phyloP scores from a whole-genome alignment of 768 basidiomycete genomes.

The Rhodotorula sphaerocarpa region DNA sequence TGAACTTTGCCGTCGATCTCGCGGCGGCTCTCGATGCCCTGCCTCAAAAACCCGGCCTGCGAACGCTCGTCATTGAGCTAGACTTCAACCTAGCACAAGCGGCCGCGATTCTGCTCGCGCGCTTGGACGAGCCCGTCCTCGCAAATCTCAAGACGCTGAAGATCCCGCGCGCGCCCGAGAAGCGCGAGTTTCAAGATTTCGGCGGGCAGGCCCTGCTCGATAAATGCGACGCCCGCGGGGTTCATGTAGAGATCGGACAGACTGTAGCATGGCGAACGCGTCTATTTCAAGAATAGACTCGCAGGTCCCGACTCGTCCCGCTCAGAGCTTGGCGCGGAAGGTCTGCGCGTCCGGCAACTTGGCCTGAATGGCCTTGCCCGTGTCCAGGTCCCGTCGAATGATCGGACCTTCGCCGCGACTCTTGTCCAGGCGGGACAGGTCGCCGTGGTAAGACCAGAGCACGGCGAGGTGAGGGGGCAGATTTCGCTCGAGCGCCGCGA shows the following conservation, averaged over 20 bases:
- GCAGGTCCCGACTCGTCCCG: background rate
- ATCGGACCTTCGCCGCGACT: constrained; percentile 22
- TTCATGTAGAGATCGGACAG: constrained; percentile 2
- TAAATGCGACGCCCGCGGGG: constrained; percentile 1
- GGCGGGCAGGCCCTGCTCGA: constrained; percentile 3
- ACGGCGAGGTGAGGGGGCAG: constrained; percentile 51
- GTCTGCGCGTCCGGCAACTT: background rate
- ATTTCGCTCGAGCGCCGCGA: constrained; percentile 60
- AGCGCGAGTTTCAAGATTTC: constrained; percentile 8
- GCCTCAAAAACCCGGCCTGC: background rate
- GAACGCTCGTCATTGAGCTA: constrained; percentile 13
- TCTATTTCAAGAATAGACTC: background rate
- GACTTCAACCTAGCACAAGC: constrained; percentile 24
- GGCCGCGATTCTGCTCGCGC: background rate
- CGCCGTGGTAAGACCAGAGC: constrained; percentile 55
- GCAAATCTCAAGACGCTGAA: background rate
- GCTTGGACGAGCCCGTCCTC: background rate
- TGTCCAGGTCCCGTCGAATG: constrained; percentile 7
- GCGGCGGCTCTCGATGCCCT: constrained; percentile 1
- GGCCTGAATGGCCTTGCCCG: background rate
- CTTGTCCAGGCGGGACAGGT: constrained; percentile 22
- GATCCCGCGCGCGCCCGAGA: constrained; percentile 14
- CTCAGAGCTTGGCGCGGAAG: constrained; percentile 1
- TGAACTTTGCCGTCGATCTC: constrained; percentile 21
- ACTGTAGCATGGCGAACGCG: constrained; percentile 26